Evolutionary conservation across 2,329 filamentous ascomycete species (phyloP).

Genomic region (Hymenoscyphus fraxineus): DNA sequence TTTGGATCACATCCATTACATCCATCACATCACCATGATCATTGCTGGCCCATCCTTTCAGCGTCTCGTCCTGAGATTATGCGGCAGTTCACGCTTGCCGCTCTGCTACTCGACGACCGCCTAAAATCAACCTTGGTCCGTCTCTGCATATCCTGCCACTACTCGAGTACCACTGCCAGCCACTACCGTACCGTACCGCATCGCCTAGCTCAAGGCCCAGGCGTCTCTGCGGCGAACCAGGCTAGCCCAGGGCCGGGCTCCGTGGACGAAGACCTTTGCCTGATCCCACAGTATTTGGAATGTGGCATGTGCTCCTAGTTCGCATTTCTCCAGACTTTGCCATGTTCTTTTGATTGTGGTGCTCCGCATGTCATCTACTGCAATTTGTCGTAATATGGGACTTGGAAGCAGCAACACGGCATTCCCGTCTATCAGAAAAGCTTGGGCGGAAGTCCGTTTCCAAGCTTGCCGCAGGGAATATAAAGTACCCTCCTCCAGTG

Average conservation of each 20-base stretch:
- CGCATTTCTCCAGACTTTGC: conserved; percentile 10
- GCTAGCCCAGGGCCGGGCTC: background rate
- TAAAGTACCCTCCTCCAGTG: conserved; percentile 5
- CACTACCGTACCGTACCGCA: no score
- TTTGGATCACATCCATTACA: background rate
- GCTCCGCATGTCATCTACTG: conserved; percentile 12
- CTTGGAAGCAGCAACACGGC: background rate
- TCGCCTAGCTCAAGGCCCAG: no score
- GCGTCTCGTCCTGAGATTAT: background rate
- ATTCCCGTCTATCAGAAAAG: conserved; percentile 1
- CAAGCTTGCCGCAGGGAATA: conserved; percentile 4
- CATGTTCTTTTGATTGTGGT: conserved; percentile 11
- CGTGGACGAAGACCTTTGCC: background rate
- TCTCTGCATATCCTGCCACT: background rate
- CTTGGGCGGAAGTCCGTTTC: conserved; percentile 6
- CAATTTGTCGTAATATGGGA: conserved; percentile 7
- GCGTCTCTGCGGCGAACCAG: no score
- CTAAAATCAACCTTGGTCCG: background rate
- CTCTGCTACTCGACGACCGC: background rate
- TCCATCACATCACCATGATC: background rate
- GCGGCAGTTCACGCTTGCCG: background rate
- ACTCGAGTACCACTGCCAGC: no score
- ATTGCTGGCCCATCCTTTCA: background rate
- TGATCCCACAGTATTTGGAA: conserved; percentile 10
- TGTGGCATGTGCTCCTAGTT: background rate